Evolutionary conservation across 805 yeast genomes (phyloP).

Genomic region (Candida quercuum): DNA sequence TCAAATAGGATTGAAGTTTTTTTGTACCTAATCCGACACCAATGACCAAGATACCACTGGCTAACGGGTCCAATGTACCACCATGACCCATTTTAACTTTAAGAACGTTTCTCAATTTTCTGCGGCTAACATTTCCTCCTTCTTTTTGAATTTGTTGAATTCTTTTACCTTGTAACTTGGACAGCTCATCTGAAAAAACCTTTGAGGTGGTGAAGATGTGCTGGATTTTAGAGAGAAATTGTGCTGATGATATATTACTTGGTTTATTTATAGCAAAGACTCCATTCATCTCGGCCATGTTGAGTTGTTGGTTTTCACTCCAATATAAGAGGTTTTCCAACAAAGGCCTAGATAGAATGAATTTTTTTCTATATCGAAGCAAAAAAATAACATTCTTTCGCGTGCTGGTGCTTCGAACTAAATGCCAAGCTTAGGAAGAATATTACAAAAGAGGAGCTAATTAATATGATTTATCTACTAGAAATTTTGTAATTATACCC

Average conservation of each 20-base stretch:
- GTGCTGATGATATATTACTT: conserved; percentile 74
- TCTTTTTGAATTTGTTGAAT: conserved; percentile 32
- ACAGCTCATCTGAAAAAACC: conserved; percentile 49
- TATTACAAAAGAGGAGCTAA: too few relatives aligned
- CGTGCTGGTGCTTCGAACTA: too few relatives aligned
- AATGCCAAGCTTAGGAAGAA: too few relatives aligned
- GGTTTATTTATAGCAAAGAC: conserved; percentile 92
- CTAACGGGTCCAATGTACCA: conserved; percentile 93
- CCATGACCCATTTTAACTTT: conserved; percentile 96
- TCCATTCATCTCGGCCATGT: conserved; percentile 62
- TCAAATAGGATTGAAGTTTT: conserved; percentile 61
- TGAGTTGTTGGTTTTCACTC: neutral
- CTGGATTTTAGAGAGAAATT: conserved; percentile 65
- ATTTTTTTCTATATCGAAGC: too few relatives aligned
- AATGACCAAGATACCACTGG: conserved; percentile 87
- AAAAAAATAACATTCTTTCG: too few relatives aligned
- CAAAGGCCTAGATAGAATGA: too few relatives aligned
- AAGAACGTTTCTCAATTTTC: conserved; percentile 41
- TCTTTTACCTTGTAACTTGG: conserved; percentile 42
- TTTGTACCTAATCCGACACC: conserved; percentile 96
- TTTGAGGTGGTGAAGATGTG: conserved; percentile 52
- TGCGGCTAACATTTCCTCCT: conserved; percentile 43
- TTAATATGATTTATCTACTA: too few relatives aligned
- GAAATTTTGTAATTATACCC: too few relatives aligned
- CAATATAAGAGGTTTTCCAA: too few relatives aligned